A percentile compares a stretch with the other conserved stretches of the same genome.
Conservation (phyloP, 179 eudicot genomes). For the Nepenthes alata region DNA sequence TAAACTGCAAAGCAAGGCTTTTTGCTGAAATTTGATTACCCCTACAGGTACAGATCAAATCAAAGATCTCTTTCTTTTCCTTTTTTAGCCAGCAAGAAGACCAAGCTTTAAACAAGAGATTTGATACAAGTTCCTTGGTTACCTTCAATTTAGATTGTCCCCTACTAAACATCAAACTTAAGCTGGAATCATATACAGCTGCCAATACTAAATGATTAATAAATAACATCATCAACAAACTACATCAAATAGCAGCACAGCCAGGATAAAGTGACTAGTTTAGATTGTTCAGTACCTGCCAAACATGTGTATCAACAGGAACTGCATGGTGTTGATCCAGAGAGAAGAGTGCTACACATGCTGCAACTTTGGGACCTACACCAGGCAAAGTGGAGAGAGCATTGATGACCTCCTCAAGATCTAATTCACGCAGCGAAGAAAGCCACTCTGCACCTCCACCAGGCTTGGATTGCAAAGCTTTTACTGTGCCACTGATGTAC, state of each 20-base stretch:
- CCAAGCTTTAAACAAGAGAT: no score
- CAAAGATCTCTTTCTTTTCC: no score
- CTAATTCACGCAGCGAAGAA: slow-evolving; percentile 50
- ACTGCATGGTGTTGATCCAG: slow-evolving; percentile 92
- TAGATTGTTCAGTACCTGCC: slow-evolving; percentile 41
- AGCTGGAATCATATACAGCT: no score
- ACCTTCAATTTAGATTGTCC: no score
- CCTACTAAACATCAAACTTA: no score
- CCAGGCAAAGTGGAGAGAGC: slow-evolving; percentile 68
- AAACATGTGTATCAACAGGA: slow-evolving; percentile 93
- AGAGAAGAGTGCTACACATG: slow-evolving; percentile 90
- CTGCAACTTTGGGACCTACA: slow-evolving; percentile 97
- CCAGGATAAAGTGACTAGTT: background rate
- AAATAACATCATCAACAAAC: background rate
- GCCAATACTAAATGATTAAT: background rate
- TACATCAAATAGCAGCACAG: background rate
- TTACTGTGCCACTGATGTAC: slow-evolving; percentile 60
- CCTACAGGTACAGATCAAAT: no score
- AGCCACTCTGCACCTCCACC: slow-evolving; percentile 83
- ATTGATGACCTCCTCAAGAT: slow-evolving; percentile 54
- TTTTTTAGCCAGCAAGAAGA: no score
- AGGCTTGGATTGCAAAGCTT: slow-evolving; percentile 57
- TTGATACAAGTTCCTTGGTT: no score
- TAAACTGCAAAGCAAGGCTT: no score
- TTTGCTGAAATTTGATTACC: no score